Evolutionary conservation across 2,329 filamentous ascomycete species (phyloP).

Genomic region (Aaosphaeria arxii): DNA sequence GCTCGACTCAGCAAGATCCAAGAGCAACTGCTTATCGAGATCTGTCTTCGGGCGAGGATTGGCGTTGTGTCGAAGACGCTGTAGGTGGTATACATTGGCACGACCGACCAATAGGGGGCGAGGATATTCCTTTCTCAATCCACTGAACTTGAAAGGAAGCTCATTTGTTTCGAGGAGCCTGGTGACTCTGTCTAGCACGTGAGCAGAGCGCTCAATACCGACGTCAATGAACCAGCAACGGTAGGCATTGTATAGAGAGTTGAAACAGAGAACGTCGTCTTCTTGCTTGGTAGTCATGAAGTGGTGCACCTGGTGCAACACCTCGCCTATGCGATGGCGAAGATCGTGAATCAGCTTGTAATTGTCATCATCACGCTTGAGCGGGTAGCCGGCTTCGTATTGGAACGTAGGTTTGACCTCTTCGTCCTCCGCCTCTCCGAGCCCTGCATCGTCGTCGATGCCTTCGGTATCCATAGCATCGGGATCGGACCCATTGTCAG

Average conservation of each 20-base stretch:
- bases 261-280: slow-evolving; percentile 95
- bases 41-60: slow-evolving; percentile 82
- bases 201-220: slow-evolving; percentile 91
- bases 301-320: slow-evolving; percentile 77
- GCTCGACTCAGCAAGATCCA: slow-evolving; percentile 86
- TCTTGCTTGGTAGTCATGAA: slow-evolving; percentile 84
- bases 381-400: slow-evolving; percentile 83
- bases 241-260: slow-evolving; percentile 86
- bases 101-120: slow-evolving; percentile 87
- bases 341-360: slow-evolving; percentile 78
- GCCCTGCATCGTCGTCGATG: slow-evolving; percentile 49
- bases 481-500: slow-evolving; percentile 44
- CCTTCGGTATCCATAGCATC: slow-evolving; percentile 44
- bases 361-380: slow-evolving; percentile 56
- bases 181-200: slow-evolving; percentile 83
- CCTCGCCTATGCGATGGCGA: slow-evolving; percentile 73
- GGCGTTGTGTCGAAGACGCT: slow-evolving; percentile 91
- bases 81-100: slow-evolving; percentile 90
- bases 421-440: slow-evolving; percentile 72
- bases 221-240: slow-evolving; percentile 97
- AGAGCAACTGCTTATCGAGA: slow-evolving; percentile 79
- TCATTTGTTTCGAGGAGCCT: slow-evolving; percentile 84
- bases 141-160: slow-evolving; percentile 90
- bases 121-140: slow-evolving; percentile 87
- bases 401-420: slow-evolving; percentile 82